Percentiles rank a stretch among this genome's conserved stretches.
These are phyloP conservation scores for Baorangia bicolor DNA, from an alignment of 768 basidiomycete species.

Conservation along the genomic window DNA sequence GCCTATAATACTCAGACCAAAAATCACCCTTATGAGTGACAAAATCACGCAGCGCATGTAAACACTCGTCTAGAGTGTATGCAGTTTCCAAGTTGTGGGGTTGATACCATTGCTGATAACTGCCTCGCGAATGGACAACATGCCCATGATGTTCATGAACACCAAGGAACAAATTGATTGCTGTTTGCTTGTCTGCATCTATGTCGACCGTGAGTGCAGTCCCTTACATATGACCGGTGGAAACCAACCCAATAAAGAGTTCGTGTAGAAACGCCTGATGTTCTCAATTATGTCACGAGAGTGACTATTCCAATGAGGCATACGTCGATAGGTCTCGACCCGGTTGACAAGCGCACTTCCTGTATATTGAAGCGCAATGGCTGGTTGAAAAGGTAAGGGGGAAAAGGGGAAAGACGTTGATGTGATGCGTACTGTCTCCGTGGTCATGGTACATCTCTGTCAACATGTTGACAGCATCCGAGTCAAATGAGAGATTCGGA, in stretches of 20 bases:
- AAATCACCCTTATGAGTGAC: constrained; percentile 65
- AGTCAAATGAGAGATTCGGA: constrained; percentile 87
- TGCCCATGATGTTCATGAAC: constrained; percentile 58
- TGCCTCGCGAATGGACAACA: constrained; percentile 52
- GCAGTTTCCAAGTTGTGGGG: constrained; percentile 64
- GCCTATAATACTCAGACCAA: constrained; percentile 89
- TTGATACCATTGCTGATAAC: constrained; percentile 86
- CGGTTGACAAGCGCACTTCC: constrained; percentile 95
- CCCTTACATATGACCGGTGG: background rate
- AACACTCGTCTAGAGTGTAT: constrained; percentile 67
- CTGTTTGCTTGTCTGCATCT: constrained; percentile 97
- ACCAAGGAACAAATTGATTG: constrained; percentile 96
- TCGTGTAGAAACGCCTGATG: constrained; percentile 91
- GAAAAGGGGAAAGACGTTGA: background rate
- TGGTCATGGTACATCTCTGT: constrained; percentile 99
- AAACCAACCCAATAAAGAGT: constrained; percentile 75
- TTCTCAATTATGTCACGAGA: constrained; percentile 96
- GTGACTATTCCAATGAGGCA: constrained; percentile 97
- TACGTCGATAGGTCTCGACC: constrained; percentile 92
- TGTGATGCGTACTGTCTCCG: constrained; percentile 72
- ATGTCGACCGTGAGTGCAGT: background rate
- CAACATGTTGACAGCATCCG: constrained; percentile 93
- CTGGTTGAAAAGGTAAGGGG: constrained; percentile 38
- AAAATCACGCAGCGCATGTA: constrained; percentile 58
- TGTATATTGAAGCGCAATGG: constrained; percentile 94